These are phyloP conservation scores for Aspergillus nomiae DNA, from an alignment of 2,329 filamentous ascomycete species.

Conservation along the genomic window DNA sequence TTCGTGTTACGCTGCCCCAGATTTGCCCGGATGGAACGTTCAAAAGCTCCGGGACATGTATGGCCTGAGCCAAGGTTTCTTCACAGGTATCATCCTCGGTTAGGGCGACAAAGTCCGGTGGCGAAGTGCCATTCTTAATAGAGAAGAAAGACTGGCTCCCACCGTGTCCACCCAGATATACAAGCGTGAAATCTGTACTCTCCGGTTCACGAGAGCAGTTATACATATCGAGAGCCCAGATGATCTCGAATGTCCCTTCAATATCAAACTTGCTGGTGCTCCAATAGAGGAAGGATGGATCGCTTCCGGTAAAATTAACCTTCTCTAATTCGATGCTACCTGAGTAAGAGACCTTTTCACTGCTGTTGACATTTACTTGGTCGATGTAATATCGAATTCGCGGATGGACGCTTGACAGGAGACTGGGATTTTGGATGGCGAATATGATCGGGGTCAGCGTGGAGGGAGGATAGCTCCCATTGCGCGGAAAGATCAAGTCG, in stretches of 20 bases:
- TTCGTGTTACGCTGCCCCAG: not conserved
- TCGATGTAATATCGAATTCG: too few relatives aligned
- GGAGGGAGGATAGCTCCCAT: constrained; percentile 7
- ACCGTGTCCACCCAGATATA: not conserved
- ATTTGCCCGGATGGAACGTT: not conserved
- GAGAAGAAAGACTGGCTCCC: not conserved
- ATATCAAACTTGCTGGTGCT: not conserved
- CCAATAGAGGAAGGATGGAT: constrained; percentile 5
- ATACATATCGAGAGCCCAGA: not conserved
- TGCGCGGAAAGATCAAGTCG: constrained; percentile 11
- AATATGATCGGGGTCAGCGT: constrained; percentile 16
- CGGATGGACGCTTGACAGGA: not conserved
- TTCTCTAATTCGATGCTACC: not conserved
- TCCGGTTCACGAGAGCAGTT: not conserved
- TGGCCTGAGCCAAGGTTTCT: not conserved
- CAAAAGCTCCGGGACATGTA: not conserved
- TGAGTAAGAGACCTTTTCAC: not conserved
- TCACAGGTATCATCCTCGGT: constrained; percentile 10
- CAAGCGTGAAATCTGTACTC: not conserved
- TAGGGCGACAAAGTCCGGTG: constrained; percentile 2
- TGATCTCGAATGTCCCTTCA: not conserved
- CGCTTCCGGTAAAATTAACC: not conserved
- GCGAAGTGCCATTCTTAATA: constrained; percentile 4
- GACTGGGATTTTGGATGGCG: constrained; percentile 13
- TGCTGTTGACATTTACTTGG: too few relatives aligned